These are phyloP conservation scores for Cantharellus anzutake DNA, from an alignment of 768 basidiomycete genomes.

Conservation along the genomic window DNA sequence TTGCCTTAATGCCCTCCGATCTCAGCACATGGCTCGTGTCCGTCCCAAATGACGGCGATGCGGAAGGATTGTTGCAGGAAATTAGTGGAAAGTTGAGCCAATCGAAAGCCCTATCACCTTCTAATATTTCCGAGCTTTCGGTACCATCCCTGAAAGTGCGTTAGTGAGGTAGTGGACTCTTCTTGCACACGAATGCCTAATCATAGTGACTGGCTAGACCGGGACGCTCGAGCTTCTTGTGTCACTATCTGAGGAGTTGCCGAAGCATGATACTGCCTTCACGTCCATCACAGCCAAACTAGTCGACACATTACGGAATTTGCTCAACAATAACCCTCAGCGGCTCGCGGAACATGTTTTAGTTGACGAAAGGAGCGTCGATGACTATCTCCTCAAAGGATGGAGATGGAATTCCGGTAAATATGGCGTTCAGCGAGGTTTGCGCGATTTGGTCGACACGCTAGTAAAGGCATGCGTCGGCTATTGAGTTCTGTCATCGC, in stretches of 20 bases:
- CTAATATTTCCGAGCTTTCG: slow-evolving; percentile 40
- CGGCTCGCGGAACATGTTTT: slow-evolving; percentile 58
- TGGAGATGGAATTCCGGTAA: slow-evolving; percentile 94
- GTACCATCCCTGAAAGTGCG: slow-evolving; percentile 84
- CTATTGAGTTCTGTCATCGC: background rate
- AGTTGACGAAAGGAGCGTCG: slow-evolving; percentile 61
- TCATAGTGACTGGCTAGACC: slow-evolving; percentile 32
- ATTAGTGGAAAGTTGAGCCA: slow-evolving; percentile 40
- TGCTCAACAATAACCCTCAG: slow-evolving; percentile 70
- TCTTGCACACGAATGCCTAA: background rate
- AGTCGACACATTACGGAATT: slow-evolving; percentile 80
- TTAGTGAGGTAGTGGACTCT: background rate
- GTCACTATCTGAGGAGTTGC: slow-evolving; percentile 75
- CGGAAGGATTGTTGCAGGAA: slow-evolving; percentile 54
- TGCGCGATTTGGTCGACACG: slow-evolving; percentile 69
- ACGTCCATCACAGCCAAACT: slow-evolving; percentile 77
- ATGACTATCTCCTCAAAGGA: slow-evolving; percentile 52
- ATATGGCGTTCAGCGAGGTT: slow-evolving; percentile 64
- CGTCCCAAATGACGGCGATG: slow-evolving; percentile 71
- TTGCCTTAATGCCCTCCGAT: slow-evolving; percentile 66
- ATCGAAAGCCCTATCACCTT: slow-evolving; percentile 28
- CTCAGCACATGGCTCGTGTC: slow-evolving; percentile 88
- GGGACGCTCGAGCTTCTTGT: slow-evolving; percentile 86
- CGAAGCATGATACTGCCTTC: slow-evolving; percentile 80
- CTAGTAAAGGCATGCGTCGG: slow-evolving; percentile 51